Base-by-base conservation (phyloP, 257 asterid genomes). In the Salvia miltiorrhiza region DNA sequence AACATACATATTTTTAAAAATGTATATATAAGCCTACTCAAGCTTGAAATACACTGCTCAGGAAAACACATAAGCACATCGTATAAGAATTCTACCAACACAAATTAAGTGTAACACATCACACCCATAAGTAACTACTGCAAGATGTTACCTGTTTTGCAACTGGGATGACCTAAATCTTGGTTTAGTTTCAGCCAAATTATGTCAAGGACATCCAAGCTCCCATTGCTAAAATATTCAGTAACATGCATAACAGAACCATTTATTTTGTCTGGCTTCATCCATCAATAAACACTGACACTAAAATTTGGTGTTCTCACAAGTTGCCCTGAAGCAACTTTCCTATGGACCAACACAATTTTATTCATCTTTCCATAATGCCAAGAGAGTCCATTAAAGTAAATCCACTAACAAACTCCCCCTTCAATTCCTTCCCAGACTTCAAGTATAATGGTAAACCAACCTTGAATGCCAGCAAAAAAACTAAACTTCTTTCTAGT, bases 21-120 rank as follows among this genome's bases (percentile, higher is more conserved):
- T 53, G 50, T n/a, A 71, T 24, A 75, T 40, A 59, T 50, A 66
- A 47, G 70, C 60, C 54, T 52, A 63, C 73, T 37, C 21, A 41
- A 24, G 10, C 61, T 60, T 57, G 60, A 67, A 48, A 48, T 45
- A 39, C 40, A 37, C 7, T 70, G 44, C 73, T 23, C 50, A 58
- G 48, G 8, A 3, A n/a, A 55, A 26, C 48, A 63, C 40, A 70
- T 24, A 43, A 44, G 60, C 33, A 35, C 30, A 23, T 28, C 16
- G 11, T 47, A 28, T 35, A 59, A 56, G 13, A 60, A 52, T 32
- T 39, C 59, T 16, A 21, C 7, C 0, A 66, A 44, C n/a, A 45
- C 32, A 41, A 40, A 7, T 1, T 26, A 2, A n/a, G 44, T 16
- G 32, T 23, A 20, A 39, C 16, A 19, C 47, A 52, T 26, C 64